Evolutionary conservation across 2,329 filamentous ascomycete species (phyloP), one percentile per base, ranked within the genome.

Genomic region (Lachnellula arida): DNA sequence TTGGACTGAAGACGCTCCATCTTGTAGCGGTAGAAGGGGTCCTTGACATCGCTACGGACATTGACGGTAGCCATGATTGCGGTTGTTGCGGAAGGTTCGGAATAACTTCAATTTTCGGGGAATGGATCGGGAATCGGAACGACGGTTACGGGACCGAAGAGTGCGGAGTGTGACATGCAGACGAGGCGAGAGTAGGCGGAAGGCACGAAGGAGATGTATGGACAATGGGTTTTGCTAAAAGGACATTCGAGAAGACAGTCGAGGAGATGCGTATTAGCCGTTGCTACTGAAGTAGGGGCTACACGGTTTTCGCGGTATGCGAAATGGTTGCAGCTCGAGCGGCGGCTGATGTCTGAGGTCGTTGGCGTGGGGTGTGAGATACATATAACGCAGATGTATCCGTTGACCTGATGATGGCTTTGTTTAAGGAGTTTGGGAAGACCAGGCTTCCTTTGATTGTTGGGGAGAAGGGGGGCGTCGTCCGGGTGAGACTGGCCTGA

Each of bases 21-120:
- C 86, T 99, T 99, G 87, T 99, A 99, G 76, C 94, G 94, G 81
- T 99, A 99, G 86, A 97, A 99, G 78, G 88, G 88, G 79, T 99
- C 94, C 81, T 87, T 88, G 80, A 96, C 88, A 88, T 97, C 93
- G 77, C 90, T 91, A 77, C 92, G 92, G 78, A 97, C 92, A 79
- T 99, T 99, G 85, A 99, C 82, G 79, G 90, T 92, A 83, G 90
- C 87, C 94, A 97, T 97, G 77, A 69, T 91, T 84, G 78, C 78
- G 77, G 76, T 59, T 57, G 55, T 23, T 44, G 42, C 19, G 28
- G 58, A 34, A 53, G 40, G 39, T 14, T 54, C 55, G 53, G 50
- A 47, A 55, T 58, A 57, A 56, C 43, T 62, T 60, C 52, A 51
- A 53, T 39, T 53, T 53, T 58, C 53, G 46, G 39, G 43, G 42